phyloP scores from a whole-genome alignment of 1,284 basidiomycete species.

The Rhodotorula sp. region DNA sequence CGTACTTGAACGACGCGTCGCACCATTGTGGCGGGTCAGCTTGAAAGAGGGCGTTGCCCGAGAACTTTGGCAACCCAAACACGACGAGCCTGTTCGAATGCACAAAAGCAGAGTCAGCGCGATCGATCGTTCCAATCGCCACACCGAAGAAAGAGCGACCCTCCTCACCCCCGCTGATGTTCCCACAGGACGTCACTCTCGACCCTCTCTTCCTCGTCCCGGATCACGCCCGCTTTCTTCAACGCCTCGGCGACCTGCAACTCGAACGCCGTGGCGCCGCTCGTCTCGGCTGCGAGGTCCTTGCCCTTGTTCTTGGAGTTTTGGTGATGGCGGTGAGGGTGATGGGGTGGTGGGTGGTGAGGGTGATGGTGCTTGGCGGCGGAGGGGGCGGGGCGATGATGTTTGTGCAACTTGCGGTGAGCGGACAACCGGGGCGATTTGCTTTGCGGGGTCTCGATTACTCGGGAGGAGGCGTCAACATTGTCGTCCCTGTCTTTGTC shows the following conservation, averaged over 20 bases:
- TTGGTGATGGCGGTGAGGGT: neutral
- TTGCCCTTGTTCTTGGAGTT: neutral
- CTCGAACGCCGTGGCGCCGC: conserved; percentile 4
- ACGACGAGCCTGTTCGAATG: conserved; percentile 20
- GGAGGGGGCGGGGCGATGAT: too few relatives aligned
- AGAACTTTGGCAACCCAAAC: conserved; percentile 38
- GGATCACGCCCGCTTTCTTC: conserved; percentile 7
- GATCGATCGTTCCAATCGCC: neutral
- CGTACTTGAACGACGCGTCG: conserved; percentile 16
- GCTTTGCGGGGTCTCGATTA: too few relatives aligned
- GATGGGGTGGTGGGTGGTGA: neutral
- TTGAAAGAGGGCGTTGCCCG: conserved; percentile 26
- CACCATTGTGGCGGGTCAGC: conserved; percentile 32
- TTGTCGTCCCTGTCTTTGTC: too few relatives aligned
- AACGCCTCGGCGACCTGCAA: conserved; percentile 10
- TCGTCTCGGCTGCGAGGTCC: neutral
- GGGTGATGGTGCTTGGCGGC: neutral
- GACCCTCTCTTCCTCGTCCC: conserved; percentile 25
- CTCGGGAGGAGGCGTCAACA: too few relatives aligned
- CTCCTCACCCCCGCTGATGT: conserved; percentile 37
- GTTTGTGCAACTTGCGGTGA: too few relatives aligned
- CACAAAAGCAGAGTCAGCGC: too few relatives aligned
- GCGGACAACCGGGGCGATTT: too few relatives aligned
- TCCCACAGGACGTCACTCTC: conserved; percentile 32
- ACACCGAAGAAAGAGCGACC: neutral